Conservation (phyloP, 345 rosid species). For the Cardamine resedifolia region DNA sequence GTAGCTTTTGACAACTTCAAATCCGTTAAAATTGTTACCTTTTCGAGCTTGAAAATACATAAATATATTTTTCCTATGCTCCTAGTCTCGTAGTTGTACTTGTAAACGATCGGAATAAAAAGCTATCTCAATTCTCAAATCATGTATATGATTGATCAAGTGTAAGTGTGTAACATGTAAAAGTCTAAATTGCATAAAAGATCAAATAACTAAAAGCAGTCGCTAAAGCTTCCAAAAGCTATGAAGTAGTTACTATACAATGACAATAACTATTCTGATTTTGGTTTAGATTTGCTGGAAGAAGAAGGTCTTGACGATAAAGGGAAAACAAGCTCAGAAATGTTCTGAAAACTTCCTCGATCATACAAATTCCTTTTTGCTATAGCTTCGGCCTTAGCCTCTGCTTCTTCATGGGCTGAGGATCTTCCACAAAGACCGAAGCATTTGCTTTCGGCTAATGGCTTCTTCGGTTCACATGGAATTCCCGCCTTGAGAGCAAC, state of each 20-base stretch:
- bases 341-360: conserved; percentile 56
- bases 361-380: conserved; percentile 57
- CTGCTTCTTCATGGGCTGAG: conserved; percentile 48
- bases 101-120: neutral
- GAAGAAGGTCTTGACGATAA: conserved; percentile 52
- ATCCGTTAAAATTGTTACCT: neutral
- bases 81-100: no score
- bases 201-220: neutral
- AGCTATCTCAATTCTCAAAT: neutral
- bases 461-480: conserved; percentile 40
- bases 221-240: conserved; percentile 9
- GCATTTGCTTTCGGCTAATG: conserved; percentile 53
- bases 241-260: neutral
- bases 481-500: conserved; percentile 65
- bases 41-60: neutral
- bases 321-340: conserved; percentile 65
- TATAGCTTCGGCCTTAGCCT: conserved; percentile 37
- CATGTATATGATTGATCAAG: neutral
- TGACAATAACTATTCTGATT: conserved; percentile 30
- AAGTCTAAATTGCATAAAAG: neutral
- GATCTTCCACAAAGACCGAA: conserved; percentile 56
- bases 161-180: neutral
- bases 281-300: conserved; percentile 43
- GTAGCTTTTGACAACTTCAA: neutral
- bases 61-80: neutral